Percentiles rank a stretch among this genome's conserved stretches.
Conservation (phyloP, 768 basidiomycete species). For the Suillus americanus region DNA sequence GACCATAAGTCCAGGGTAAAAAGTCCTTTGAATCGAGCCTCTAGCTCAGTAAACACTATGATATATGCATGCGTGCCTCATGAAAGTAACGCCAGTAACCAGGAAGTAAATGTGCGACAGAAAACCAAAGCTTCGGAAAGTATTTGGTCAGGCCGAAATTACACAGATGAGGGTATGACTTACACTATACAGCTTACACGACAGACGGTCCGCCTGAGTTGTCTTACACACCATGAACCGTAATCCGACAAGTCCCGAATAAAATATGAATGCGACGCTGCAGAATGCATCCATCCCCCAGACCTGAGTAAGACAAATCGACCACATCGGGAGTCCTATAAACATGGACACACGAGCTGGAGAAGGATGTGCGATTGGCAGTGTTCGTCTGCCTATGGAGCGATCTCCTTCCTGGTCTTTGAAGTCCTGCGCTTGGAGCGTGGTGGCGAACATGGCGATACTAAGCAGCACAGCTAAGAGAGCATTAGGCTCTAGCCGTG, state of each 20-base stretch:
- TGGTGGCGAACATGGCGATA: slow-evolving; percentile 35
- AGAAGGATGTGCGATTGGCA: slow-evolving; percentile 44
- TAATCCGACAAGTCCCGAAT: slow-evolving; percentile 24
- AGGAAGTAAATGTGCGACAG: slow-evolving; percentile 29
- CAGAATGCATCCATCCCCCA: slow-evolving; percentile 29
- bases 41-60: not conserved
- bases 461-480: slow-evolving; percentile 32
- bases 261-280: slow-evolving; percentile 25
- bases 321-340: slow-evolving; percentile 30
- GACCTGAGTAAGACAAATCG: slow-evolving; percentile 24
- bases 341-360: slow-evolving; percentile 26
- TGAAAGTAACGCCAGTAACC: slow-evolving; percentile 31
- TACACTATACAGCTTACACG: slow-evolving; percentile 33
- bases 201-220: slow-evolving; percentile 24
- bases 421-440: slow-evolving; percentile 35
- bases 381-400: slow-evolving; percentile 37
- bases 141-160: not conserved
- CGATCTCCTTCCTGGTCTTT: slow-evolving; percentile 45
- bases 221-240: slow-evolving; percentile 24
- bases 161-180: slow-evolving; percentile 6
- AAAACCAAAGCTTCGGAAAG: slow-evolving; percentile 28
- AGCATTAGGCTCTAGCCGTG: slow-evolving; percentile 22
- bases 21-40: not conserved
- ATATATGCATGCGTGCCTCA: slow-evolving; percentile 8
- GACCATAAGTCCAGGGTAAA: not conserved